These are phyloP conservation scores for Coprinopsis strossmayeri DNA, from an alignment of 768 basidiomycete genomes.

Conservation along the genomic window DNA sequence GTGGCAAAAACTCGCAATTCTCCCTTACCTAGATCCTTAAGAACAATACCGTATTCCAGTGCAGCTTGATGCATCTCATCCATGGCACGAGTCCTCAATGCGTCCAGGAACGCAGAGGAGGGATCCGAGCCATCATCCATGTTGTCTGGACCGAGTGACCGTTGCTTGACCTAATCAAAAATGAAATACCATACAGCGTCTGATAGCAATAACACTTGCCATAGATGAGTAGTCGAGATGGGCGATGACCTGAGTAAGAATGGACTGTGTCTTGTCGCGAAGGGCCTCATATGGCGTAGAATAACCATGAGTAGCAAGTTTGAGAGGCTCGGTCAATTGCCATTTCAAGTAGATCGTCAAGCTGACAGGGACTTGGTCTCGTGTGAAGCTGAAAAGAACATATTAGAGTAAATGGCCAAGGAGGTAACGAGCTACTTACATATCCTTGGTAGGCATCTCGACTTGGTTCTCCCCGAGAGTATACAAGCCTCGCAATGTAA, in stretches of 20 bases:
- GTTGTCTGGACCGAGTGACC: conserved; percentile 70
- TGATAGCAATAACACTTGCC: no score
- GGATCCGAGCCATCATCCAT: conserved; percentile 64
- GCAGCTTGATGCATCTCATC: conserved; percentile 82
- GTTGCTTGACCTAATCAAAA: conserved; percentile 71
- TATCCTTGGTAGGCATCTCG: conserved; percentile 85
- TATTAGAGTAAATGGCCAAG: not conserved
- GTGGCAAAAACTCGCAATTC: no score
- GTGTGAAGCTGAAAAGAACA: conserved; percentile 52
- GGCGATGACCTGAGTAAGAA: conserved; percentile 80
- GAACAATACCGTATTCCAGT: conserved; percentile 74
- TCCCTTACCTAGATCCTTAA: conserved; percentile 86
- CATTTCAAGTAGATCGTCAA: conserved; percentile 82
- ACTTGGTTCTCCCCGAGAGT: conserved; percentile 80
- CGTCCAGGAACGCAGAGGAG: conserved; percentile 76
- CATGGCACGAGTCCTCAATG: conserved; percentile 76
- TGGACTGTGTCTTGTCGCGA: conserved; percentile 79
- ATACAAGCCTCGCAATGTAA: conserved; percentile 73
- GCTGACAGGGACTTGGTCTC: conserved; percentile 82
- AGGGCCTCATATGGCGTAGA: conserved; percentile 77
- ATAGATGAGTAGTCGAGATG: conserved; percentile 53
- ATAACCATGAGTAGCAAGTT: conserved; percentile 80
- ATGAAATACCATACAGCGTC: no score
- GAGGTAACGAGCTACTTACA: conserved; percentile 38
- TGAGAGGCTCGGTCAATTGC: conserved; percentile 44